Conservation (phyloP, 768 basidiomycete species). For the Piloderma croceum region DNA sequence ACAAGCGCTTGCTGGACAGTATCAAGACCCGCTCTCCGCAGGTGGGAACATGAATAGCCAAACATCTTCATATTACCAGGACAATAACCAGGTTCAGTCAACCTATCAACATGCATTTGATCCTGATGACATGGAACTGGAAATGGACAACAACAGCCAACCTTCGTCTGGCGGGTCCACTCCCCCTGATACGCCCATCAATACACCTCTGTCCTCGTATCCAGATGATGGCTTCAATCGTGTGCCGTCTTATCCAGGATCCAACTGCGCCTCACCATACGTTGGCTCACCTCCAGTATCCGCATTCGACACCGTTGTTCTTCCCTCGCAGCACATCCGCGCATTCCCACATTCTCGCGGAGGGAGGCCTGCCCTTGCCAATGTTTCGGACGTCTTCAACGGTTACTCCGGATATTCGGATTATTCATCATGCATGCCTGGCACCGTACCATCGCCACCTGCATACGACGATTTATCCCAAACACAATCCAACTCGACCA, state of each 20-base stretch:
- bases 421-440: too few species aligned
- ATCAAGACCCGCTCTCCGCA: conserved; percentile 17
- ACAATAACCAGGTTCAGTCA: conserved; percentile 19
- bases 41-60: conserved; percentile 13
- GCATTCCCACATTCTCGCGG: too few species aligned
- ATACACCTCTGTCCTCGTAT: conserved; percentile 22
- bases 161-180: conserved; percentile 33
- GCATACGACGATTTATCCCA: too few species aligned
- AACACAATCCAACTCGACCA: too few species aligned
- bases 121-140: conserved; percentile 79
- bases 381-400: too few species aligned
- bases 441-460: too few species aligned
- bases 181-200: conserved; percentile 20
- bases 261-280: conserved; percentile 15
- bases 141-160: conserved; percentile 41
- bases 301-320: conserved; percentile 12
- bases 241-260: too few species aligned
- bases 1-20: conserved; percentile 16
- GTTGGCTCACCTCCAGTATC: conserved; percentile 17
- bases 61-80: conserved; percentile 25
- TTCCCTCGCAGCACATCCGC: too few species aligned
- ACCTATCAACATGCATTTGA: conserved; percentile 48
- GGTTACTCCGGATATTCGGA: too few species aligned
- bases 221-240: conserved; percentile 1
- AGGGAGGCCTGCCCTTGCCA: too few species aligned